Conservation (phyloP, 169 alveolate species). For the Plasmodium yoelii region DNA sequence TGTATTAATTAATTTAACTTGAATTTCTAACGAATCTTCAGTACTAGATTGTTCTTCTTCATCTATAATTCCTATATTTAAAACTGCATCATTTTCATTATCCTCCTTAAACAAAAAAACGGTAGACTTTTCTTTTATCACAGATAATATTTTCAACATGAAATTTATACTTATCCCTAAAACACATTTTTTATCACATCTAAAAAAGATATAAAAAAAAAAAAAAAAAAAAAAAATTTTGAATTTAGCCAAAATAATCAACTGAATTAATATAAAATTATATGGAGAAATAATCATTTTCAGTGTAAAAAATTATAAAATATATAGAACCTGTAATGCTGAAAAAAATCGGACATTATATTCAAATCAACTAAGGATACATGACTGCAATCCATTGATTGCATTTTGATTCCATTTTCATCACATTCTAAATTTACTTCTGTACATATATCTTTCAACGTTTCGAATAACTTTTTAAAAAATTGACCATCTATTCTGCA, state of each 20-base stretch:
- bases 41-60: slow-evolving; percentile 76
- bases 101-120: slow-evolving; percentile 83
- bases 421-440: slow-evolving; percentile 92
- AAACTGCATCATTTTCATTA: slow-evolving; percentile 80
- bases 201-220: no score
- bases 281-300: no score
- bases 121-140: slow-evolving; percentile 84
- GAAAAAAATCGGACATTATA: slow-evolving; percentile 90
- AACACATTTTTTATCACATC: slow-evolving; percentile 90
- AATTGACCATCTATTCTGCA: slow-evolving; percentile 87
- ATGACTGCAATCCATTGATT: slow-evolving; percentile 94
- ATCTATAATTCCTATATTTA: slow-evolving; percentile 65
- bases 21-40: slow-evolving; percentile 85
- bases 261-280: no score
- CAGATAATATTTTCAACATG: slow-evolving; percentile 85
- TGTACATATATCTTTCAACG: slow-evolving; percentile 90
- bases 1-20: slow-evolving; percentile 86
- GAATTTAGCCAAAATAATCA: no score
- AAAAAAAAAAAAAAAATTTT: not conserved
- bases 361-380: slow-evolving; percentile 90
- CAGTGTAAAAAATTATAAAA: not conserved
- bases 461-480: slow-evolving; percentile 86
- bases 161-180: slow-evolving; percentile 84
- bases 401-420: slow-evolving; percentile 91
- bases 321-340: slow-evolving; percentile 82